Evolutionary conservation across 1,284 basidiomycete genomes (phyloP).

Genomic region (Ustilago cynodontis): DNA sequence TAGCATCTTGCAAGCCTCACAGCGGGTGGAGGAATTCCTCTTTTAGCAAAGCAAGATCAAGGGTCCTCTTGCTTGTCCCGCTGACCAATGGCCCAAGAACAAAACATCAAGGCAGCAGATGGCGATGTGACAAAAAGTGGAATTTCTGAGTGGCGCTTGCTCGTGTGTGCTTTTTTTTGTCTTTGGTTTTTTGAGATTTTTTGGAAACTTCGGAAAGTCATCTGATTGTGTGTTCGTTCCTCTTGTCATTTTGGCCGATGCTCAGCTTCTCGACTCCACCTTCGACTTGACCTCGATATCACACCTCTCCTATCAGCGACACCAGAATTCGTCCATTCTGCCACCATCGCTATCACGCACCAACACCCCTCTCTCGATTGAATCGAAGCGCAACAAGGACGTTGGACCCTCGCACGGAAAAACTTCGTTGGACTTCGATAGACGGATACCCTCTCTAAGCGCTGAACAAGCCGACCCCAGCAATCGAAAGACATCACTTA

Average conservation of each 20-base stretch:
- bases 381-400: no score
- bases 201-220: conserved; percentile 13
- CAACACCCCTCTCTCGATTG: neutral
- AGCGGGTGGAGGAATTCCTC: conserved; percentile 17
- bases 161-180: conserved; percentile 14
- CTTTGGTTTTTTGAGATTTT: conserved; percentile 12
- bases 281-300: neutral
- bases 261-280: neutral
- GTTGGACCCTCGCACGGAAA: no score
- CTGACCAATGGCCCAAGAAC: conserved; percentile 46
- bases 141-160: conserved; percentile 21
- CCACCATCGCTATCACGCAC: neutral
- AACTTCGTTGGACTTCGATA: no score
- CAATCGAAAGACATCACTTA: no score
- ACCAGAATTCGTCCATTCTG: neutral
- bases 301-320: neutral
- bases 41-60: conserved; percentile 18
- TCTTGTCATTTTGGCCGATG: neutral
- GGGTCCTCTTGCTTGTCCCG: conserved; percentile 21
- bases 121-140: conserved; percentile 8
- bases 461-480: no score
- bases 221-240: neutral
- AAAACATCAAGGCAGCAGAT: conserved; percentile 17
- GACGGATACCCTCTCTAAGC: no score
- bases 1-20: conserved; percentile 7